Base-by-base conservation (phyloP, 2,329 filamentous ascomycete genomes). In the Monosporascus ibericus region DNA sequence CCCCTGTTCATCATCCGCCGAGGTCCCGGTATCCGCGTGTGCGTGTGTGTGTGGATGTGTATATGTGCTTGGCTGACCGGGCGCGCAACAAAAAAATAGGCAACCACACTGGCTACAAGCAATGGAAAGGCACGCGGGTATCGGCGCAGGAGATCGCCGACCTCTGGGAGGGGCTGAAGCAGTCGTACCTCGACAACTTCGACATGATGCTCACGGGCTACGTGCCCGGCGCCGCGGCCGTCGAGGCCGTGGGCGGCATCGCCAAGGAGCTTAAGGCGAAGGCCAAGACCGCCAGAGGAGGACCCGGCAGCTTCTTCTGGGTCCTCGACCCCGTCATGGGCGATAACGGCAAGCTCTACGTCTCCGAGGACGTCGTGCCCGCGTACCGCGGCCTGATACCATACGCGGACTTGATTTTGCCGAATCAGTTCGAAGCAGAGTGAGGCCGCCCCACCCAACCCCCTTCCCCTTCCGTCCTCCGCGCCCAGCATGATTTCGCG, bases 251-350 rank as follows among this genome's bases (percentile, higher is more conserved):
- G 1, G 94, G 92, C 8, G 77, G 79, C 51, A 96, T 99, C 59
- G 94, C 84, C 14, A 79, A 85, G 58, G 90, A 96, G 62, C 78
- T 96, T 55, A 88, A 87, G 67, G 75, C 80, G 50, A 86, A 84
- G 62, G 78, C 82, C 2, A 75, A 73, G 37, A 75, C 73, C 6
- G 1, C 27, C 30, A 14, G 30, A 14, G 30, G 30, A 14, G 58
- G 58, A 34, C 85, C 88, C 0, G 88, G 90, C 0, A 84, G 80
- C 46, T 96, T 97, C 74, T 97, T 97, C 72, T 97, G 92, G 92
- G 90, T 96, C 3, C 79, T 99, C 25, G 94, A 99, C 68, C 94
- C 95, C 0, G 94, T 99, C 47, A 99, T 99, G 94, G 94, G 94
- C 30, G 94, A 99, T 68, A 91, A 96, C 64, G 94, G 91, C 48